A percentile compares a stretch with the other conserved stretches of the same genome.
Evolutionary conservation across 2,329 filamentous ascomycete species (phyloP).

Genomic region (Paradendryphiella salina): DNA sequence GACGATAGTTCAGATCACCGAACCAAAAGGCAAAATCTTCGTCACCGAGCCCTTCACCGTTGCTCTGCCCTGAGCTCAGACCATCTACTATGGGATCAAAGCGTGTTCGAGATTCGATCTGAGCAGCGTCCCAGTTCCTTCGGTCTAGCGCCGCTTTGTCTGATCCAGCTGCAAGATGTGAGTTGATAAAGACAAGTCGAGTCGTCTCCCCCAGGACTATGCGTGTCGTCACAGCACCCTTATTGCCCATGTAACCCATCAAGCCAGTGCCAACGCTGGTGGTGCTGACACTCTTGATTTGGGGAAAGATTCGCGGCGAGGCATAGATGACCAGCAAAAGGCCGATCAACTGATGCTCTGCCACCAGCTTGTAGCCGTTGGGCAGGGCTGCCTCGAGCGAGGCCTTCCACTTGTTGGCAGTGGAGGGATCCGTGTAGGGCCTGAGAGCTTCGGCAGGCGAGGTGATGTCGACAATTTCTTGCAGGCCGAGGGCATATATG

Average conservation of each 20-base stretch:
- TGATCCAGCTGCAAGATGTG: slow-evolving; percentile 83
- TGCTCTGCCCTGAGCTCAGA: slow-evolving; percentile 61
- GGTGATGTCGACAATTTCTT: slow-evolving; percentile 88
- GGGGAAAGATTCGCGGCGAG: slow-evolving; percentile 71
- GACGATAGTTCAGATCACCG: slow-evolving; percentile 91
- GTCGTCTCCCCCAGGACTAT: slow-evolving; percentile 89
- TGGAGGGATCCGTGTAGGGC: slow-evolving; percentile 71
- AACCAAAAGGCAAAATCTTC: slow-evolving; percentile 97
- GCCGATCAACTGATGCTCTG: slow-evolving; percentile 83
- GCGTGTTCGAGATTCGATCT: slow-evolving; percentile 74
- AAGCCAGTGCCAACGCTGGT: slow-evolving; percentile 85
- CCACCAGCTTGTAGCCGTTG: slow-evolving; percentile 72
- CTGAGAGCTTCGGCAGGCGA: slow-evolving; percentile 77
- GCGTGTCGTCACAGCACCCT: slow-evolving; percentile 81
- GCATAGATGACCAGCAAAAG: slow-evolving; percentile 84
- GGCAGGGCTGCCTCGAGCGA: slow-evolving; percentile 76
- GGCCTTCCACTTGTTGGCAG: slow-evolving; percentile 77
- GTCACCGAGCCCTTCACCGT: slow-evolving; percentile 74
- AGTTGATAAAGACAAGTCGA: slow-evolving; percentile 85
- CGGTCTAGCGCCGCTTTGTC: slow-evolving; percentile 78
- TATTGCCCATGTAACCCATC: slow-evolving; percentile 93
- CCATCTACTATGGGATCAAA: slow-evolving; percentile 74
- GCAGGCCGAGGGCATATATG: slow-evolving; percentile 85
- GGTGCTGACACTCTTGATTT: slow-evolving; percentile 79
- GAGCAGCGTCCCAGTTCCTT: slow-evolving; percentile 84